Evolutionary conservation across 345 rosid genomes (phyloP).

Genomic region (Gossypium arboreum): DNA sequence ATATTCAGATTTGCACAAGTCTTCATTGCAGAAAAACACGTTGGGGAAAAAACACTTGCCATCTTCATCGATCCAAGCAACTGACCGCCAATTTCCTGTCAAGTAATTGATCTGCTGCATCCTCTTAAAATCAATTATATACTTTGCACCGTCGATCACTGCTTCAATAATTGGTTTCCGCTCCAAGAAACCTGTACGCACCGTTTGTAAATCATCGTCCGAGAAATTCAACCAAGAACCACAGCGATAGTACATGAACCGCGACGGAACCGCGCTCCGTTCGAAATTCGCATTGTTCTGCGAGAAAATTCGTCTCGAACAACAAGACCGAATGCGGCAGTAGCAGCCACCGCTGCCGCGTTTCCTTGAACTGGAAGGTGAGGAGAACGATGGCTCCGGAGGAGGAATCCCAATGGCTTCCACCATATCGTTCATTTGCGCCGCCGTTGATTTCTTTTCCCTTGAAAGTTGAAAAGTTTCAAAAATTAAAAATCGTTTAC

Average conservation of each 20-base stretch:
- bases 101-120: conserved; percentile 37
- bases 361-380: neutral
- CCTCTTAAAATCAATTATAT: conserved; percentile 38
- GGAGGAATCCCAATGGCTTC: conserved; percentile 19
- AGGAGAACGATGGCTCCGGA: neutral
- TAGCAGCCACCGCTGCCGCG: neutral
- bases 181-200: conserved; percentile 24
- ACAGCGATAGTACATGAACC: conserved; percentile 33
- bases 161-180: conserved; percentile 26
- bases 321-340: neutral
- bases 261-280: conserved; percentile 23
- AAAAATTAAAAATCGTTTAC: neutral
- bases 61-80: conserved; percentile 45
- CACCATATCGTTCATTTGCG: conserved; percentile 5
- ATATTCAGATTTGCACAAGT: neutral
- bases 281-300: conserved; percentile 26
- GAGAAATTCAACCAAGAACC: conserved; percentile 36
- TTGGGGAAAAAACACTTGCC: conserved; percentile 37
- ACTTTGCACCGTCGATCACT: conserved; percentile 25
- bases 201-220: conserved; percentile 17
- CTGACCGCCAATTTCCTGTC: conserved; percentile 27
- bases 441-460: neutral
- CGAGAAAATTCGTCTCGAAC: neutral
- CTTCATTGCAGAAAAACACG: conserved; percentile 14
- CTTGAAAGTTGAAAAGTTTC: neutral